Conservation (phyloP, 495 filamentous ascomycete species). For the Tuber melanosporum region DNA sequence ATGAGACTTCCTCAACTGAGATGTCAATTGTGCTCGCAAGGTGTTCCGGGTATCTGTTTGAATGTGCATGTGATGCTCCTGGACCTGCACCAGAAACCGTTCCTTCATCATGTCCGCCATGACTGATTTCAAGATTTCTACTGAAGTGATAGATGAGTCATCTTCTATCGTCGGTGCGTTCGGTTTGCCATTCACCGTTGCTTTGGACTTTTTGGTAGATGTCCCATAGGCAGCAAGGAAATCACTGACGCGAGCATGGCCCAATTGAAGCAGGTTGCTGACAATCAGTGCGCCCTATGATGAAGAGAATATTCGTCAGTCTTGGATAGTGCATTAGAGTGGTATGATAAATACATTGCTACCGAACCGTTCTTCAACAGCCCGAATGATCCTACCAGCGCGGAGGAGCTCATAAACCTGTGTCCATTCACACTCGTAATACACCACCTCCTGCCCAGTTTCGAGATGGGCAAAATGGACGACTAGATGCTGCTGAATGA, state of each 20-base stretch:
- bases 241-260: slow-evolving; percentile 67
- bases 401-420: slow-evolving; percentile 73
- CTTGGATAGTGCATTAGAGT: neutral
- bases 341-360: slow-evolving; percentile 32
- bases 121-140: slow-evolving; percentile 37
- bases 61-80: slow-evolving; percentile 39
- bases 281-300: slow-evolving; percentile 60
- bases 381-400: slow-evolving; percentile 70
- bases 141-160: slow-evolving; percentile 26
- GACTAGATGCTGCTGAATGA: slow-evolving; percentile 82
- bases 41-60: slow-evolving; percentile 46
- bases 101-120: slow-evolving; percentile 38
- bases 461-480: slow-evolving; percentile 63
- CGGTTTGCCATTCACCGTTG: neutral
- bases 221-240: slow-evolving; percentile 46
- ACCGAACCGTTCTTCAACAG: slow-evolving; percentile 65
- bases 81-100: slow-evolving; percentile 38
- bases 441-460: slow-evolving; percentile 51
- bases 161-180: slow-evolving; percentile 1
- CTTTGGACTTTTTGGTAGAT: slow-evolving; percentile 22
- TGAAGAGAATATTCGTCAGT: slow-evolving; percentile 3
- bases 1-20: slow-evolving; percentile 43
- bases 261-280: slow-evolving; percentile 65
- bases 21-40: slow-evolving; percentile 44
- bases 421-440: slow-evolving; percentile 59